A percentile compares a stretch with the other conserved stretches of the same genome.
These are phyloP conservation scores for Plasmodium inui DNA, from an alignment of 169 alveolate species.

Conservation along the genomic window DNA sequence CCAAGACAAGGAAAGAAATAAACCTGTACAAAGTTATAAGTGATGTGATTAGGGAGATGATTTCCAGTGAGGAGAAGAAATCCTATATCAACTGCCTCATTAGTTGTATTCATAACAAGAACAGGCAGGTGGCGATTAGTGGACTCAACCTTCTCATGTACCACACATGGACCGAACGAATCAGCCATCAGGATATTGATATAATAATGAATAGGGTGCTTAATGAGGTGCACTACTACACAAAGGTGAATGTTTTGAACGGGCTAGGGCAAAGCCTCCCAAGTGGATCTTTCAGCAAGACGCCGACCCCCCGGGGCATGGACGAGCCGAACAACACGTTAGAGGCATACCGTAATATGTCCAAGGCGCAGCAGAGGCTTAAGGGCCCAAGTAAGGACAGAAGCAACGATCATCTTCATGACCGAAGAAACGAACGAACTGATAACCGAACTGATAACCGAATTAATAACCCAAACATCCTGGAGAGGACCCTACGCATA, in stretches of 20 bases:
- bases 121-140: slow-evolving; percentile 25
- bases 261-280: not conserved
- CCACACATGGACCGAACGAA: slow-evolving; percentile 2
- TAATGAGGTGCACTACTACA: slow-evolving; percentile 47
- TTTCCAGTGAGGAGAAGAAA: slow-evolving; percentile 28
- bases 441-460: not conserved
- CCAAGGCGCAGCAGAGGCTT: not conserved
- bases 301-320: not conserved
- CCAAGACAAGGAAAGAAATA: not conserved
- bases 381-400: not conserved
- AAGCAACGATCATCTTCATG: not conserved
- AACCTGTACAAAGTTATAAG: slow-evolving; percentile 26
- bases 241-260: slow-evolving; percentile 42
- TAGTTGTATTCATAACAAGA: slow-evolving; percentile 56
- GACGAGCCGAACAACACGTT: slow-evolving; percentile 12
- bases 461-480: slow-evolving; percentile 5
- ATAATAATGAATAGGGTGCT: slow-evolving; percentile 40
- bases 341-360: slow-evolving; percentile 10
- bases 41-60: slow-evolving; percentile 14
- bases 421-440: not conserved
- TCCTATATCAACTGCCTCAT: slow-evolving; percentile 35
- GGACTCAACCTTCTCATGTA: slow-evolving; percentile 58
- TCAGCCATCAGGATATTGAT: slow-evolving; percentile 11
- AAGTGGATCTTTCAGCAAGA: not conserved
- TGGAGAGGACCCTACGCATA: slow-evolving; percentile 37